Evolutionary conservation across 2,329 filamentous ascomycete genomes (phyloP), one percentile per base, ranked within the genome.

Genomic region (Periconia sp.): DNA sequence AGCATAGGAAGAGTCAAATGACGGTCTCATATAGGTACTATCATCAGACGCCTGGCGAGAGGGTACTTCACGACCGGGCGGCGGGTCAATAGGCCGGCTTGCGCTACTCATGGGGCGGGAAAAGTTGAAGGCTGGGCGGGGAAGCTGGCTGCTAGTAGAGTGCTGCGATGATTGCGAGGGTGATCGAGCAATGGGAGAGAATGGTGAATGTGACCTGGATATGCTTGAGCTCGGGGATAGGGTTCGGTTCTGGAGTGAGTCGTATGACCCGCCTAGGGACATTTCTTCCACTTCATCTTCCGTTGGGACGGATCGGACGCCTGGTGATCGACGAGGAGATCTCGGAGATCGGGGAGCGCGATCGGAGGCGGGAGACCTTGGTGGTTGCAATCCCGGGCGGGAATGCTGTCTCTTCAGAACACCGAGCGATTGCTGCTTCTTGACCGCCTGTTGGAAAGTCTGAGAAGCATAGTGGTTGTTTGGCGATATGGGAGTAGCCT

Each of bases 121-220:
- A 72, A 97, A 97, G 74, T 99, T 97, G 76, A 95, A 93, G 0
- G 89, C 85, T 1, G 91, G 89, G 15, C 88, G 84, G 13, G 87
- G 85, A 35, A 92, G 74, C 30, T 79, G 75, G 17, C 83, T 80
- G 45, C 76, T 82, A 43, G 82, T 81, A 1, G 92, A 96, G 47
- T 85, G 84, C 57, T 96, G 91, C 1, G 93, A 97, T 56, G 86
- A 87, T 37, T 91, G 82, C 0, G 94, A 97, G 1, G 92, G 91
- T 1, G 92, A 96, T 65, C 92, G 84, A 54, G 86, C 84, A 63
- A 87, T 60, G 1, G 88, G 87, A 20, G 89, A 88, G 57, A 84
- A 79, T 45, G 86, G 85, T 19, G 86, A 87, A 47, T 83, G 79
- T 8, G 83, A 79, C 57, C 81, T 73, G 2, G 85, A 87, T 31